Evolutionary conservation across 768 basidiomycete genomes (phyloP), one percentile per base, ranked within the genome.

Genomic region (Calocybe gangraenosa): DNA sequence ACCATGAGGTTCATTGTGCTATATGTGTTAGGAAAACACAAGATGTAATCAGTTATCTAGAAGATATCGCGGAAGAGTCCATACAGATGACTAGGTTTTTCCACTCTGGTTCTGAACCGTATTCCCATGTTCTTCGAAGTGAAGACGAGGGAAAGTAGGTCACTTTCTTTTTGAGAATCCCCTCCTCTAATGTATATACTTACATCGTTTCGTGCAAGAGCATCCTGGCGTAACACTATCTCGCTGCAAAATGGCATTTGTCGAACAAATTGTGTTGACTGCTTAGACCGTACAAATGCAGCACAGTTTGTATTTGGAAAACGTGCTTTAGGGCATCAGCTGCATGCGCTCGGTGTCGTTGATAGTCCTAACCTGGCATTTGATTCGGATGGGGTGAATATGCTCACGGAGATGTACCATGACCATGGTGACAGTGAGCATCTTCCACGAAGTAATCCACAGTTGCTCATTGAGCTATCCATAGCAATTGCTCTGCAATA

Each of bases 401-500:
- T 98, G 81, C 59, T 99, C 54, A 98, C 93, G 3, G 92, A 96
- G 67, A 97, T 99, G 93, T 97, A 94, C 63, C 92, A 95, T 60
- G 92, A 96, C 62, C 93, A 96, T 54, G 92, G 92, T 1, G 92
- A 96, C 59, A 94, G 92, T 92, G 58, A 58, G 87, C 65, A 31
- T 37, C 20, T 33, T 44, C 11, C 15, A 25, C 22, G 3, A 15
- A 31, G 52, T 21, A 8, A 11, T 44, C 17, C 13, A 9, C 17
- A 21, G 2, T 13, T 11, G 37, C 21, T 42, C 19, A 46, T 3
- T 17, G 38, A 34, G 43, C 20, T 45, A 55, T 47, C 48, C 46
- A 14, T 23, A 94, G 94, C 92, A 0, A 81, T 98, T 47, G 94
- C 95, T 0, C 70, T 96, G 51, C 95, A 99, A 60, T 99, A 99